Conservation (phyloP, 441 rosid species). For the Euphorbia schlechtendalii region DNA sequence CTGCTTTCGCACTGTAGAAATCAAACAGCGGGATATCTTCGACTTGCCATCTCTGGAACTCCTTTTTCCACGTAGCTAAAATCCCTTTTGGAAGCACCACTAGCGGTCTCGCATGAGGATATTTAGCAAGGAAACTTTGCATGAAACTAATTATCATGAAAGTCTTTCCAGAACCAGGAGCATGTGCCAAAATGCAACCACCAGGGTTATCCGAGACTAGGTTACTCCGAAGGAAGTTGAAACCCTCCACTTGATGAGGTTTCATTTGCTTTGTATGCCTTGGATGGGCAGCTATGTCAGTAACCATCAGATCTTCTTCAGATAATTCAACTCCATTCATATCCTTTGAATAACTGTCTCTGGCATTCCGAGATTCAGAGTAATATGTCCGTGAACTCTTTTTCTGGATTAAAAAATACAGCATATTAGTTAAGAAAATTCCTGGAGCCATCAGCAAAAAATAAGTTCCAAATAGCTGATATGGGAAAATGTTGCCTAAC, state of each 20-base stretch:
- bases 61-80: constrained; percentile 74
- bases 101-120: constrained; percentile 66
- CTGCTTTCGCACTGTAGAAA: constrained; percentile 66
- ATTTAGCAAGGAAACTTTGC: constrained; percentile 76
- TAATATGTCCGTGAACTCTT: constrained; percentile 42
- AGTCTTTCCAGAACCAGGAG: constrained; percentile 97
- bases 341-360: constrained; percentile 33
- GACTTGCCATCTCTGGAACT: constrained; percentile 69
- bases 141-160: constrained; percentile 82
- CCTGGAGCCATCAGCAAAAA: neutral
- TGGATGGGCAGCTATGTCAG: constrained; percentile 70
- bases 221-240: constrained; percentile 64
- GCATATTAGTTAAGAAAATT: neutral
- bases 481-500: neutral
- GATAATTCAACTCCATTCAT: constrained; percentile 31
- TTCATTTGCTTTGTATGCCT: constrained; percentile 73
- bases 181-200: constrained; percentile 88
- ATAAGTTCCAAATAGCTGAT: neutral
- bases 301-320: constrained; percentile 33
- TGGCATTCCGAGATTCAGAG: constrained; percentile 34
- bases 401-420: constrained; percentile 38
- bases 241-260: constrained; percentile 82
- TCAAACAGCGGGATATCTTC: constrained; percentile 64
- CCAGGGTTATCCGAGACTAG: constrained; percentile 66
- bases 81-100: constrained; percentile 85